Evolutionary conservation across 495 filamentous ascomycete species (phyloP).

Genomic region (Annulohypoxylon stygium): DNA sequence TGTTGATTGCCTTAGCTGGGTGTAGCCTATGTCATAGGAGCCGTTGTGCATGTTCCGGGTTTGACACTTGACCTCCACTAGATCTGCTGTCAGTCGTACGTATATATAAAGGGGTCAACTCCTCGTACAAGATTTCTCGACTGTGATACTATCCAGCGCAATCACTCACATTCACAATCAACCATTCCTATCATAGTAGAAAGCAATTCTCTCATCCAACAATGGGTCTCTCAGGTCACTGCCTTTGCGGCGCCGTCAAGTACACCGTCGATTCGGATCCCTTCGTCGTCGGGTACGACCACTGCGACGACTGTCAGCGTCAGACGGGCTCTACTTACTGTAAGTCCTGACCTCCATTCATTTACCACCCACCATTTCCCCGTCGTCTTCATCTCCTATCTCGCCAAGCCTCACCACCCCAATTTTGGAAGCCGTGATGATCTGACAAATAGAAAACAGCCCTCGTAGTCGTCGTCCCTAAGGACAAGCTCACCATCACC

Average conservation of each 20-base stretch:
- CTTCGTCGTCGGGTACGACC: conserved; percentile 71
- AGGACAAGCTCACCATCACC: conserved; percentile 70
- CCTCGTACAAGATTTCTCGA: conserved; percentile 7
- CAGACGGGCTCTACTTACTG: conserved; percentile 78
- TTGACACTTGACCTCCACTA: conserved; percentile 10
- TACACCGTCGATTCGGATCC: conserved; percentile 72
- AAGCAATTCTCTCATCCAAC: conserved; percentile 52
- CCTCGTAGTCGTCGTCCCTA: conserved; percentile 74
- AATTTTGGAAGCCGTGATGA: not conserved
- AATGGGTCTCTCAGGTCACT: conserved; percentile 77
- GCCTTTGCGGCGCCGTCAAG: conserved; percentile 76
- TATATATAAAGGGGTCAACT: conserved; percentile 31
- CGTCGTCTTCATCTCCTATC: not conserved
- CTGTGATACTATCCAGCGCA: not conserved
- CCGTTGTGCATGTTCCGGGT: conserved; percentile 21
- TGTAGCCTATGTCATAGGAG: conserved; percentile 39
- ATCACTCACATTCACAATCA: conserved; percentile 1
- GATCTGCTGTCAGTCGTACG: not conserved
- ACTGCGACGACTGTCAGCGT: conserved; percentile 80
- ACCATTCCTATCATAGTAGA: conserved; percentile 7
- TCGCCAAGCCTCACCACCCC: not conserved
- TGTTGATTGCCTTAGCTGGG: conserved; percentile 12
- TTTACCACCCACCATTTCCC: not conserved
- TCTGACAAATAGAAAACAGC: conserved; percentile 56
- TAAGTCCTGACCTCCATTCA: conserved; percentile 49